These are phyloP conservation scores for Inga oerstediana DNA, from an alignment of 306 rosid species.

Conservation along the genomic window DNA sequence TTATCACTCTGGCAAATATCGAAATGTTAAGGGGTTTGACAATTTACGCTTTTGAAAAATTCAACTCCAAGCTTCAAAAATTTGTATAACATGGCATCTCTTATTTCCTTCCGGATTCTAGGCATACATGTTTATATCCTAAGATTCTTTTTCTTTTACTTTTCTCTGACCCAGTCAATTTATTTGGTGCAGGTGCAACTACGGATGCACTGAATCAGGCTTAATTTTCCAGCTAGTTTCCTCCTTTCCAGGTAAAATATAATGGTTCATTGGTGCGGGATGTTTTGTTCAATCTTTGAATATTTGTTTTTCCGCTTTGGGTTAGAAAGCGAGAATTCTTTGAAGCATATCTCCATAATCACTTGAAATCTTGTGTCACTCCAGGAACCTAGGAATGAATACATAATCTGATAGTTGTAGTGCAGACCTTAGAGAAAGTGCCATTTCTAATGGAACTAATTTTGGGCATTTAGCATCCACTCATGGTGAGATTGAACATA, in stretches of 20 bases:
- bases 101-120: not conserved
- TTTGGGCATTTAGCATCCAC: constrained; percentile 18
- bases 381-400: constrained; percentile 51
- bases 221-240: not conserved
- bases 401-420: constrained; percentile 31
- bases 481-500: constrained; percentile 55
- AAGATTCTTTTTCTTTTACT: not conserved
- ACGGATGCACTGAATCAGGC: not conserved
- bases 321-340: constrained; percentile 2
- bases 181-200: constrained; percentile 4
- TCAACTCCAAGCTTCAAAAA: constrained; percentile 1
- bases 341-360: constrained; percentile 18
- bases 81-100: not conserved
- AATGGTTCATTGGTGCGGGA: not conserved
- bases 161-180: not conserved
- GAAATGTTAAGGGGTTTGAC: too few relatives aligned
- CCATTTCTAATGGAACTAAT: constrained; percentile 29
- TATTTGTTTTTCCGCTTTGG: not conserved
- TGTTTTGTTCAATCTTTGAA: constrained; percentile 2
- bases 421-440: constrained; percentile 39
- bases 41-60: not conserved
- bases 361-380: constrained; percentile 31
- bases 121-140: not conserved
- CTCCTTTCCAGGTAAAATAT: not conserved
- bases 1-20: too few relatives aligned